Evolutionary conservation across 2,329 filamentous ascomycete genomes (phyloP).

Genomic region (Fusarium miscanthi): DNA sequence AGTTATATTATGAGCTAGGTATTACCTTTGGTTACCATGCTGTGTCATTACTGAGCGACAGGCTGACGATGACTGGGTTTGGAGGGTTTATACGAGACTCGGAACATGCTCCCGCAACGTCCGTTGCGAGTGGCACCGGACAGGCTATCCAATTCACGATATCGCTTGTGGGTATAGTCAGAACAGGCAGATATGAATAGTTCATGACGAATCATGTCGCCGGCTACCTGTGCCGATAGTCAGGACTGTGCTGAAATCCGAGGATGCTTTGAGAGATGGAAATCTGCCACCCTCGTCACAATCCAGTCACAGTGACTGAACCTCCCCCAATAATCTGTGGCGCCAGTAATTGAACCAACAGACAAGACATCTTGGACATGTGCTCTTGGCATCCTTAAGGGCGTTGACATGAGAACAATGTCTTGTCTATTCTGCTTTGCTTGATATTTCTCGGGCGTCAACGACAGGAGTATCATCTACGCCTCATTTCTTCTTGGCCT

Average conservation of each 20-base stretch:
- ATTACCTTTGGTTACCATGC: background rate
- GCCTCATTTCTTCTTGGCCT: background rate
- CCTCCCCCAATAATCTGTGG: background rate
- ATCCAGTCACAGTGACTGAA: background rate
- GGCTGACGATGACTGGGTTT: background rate
- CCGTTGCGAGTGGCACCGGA: background rate
- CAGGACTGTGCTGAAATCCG: background rate
- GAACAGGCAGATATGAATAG: background rate
- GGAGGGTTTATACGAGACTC: background rate
- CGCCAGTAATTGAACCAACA: background rate
- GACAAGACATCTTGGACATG: background rate
- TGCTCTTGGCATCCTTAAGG: background rate
- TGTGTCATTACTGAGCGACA: background rate
- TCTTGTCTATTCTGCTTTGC: conserved; percentile 26
- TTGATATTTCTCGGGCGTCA: background rate
- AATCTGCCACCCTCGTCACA: background rate
- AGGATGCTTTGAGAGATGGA: background rate
- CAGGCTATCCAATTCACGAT: background rate
- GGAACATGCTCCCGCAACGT: background rate
- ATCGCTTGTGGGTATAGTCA: background rate
- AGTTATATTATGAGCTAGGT: background rate
- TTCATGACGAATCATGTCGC: background rate
- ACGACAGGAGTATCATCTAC: conserved; percentile 12
- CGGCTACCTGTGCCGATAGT: background rate
- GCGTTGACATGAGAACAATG: conserved; percentile 18